Conservation (phyloP, 208 protist genomes). For the Tritrichomonas foetus region DNA sequence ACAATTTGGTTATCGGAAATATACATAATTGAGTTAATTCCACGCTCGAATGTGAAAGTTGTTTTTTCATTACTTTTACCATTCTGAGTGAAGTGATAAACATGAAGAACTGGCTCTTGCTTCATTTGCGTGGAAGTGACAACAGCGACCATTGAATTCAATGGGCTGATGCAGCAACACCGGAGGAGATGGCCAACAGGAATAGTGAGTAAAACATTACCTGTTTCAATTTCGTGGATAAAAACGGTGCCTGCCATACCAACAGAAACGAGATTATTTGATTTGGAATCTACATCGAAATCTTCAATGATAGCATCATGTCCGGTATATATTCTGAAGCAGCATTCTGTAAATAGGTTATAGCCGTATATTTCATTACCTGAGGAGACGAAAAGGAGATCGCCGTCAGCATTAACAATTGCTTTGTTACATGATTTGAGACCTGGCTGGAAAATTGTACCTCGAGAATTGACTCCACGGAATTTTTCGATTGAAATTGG, state of each 20-base stretch:
- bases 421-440: neutral
- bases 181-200: neutral
- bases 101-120: neutral
- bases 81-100: neutral
- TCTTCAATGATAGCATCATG: neutral
- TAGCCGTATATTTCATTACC: neutral
- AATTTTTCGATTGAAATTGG: neutral
- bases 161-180: neutral
- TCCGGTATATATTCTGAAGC: neutral
- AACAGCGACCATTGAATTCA: neutral
- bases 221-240: neutral
- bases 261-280: neutral
- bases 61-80: neutral
- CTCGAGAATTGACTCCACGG: neutral
- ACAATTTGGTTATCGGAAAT: neutral
- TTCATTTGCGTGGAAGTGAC: constrained; percentile 3
- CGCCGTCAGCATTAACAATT: neutral
- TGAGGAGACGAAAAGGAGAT: neutral
- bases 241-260: neutral
- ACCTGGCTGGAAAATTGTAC: neutral
- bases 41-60: neutral
- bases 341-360: neutral
- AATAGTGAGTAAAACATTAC: neutral
- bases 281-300: neutral
- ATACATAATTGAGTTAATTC: neutral